phyloP scores from a whole-genome alignment of 202 grass and related monocot genomes.

The Saccharum hybrid region DNA sequence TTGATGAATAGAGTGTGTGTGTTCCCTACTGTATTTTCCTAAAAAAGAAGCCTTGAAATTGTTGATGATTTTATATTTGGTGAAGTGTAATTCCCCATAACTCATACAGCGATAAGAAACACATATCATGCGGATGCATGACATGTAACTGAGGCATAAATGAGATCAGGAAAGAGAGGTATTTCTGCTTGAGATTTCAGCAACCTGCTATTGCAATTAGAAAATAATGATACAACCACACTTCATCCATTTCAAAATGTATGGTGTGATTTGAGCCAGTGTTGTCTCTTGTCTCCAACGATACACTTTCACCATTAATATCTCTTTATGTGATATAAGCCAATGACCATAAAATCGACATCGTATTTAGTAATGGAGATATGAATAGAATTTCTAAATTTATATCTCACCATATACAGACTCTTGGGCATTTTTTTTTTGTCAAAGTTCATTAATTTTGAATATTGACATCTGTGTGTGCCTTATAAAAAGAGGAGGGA shows the following conservation, averaged over 20 bases:
- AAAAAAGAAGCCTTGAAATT: not conserved
- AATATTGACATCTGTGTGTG: not conserved
- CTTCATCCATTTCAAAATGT: not conserved
- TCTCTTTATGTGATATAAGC: not conserved
- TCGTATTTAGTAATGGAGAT: not conserved
- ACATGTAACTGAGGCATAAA: not conserved
- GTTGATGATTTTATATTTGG: not conserved
- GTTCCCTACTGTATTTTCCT: constrained; percentile 3
- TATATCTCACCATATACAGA: not conserved
- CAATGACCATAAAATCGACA: not conserved
- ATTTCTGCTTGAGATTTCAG: constrained; percentile 33
- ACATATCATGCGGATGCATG: not conserved
- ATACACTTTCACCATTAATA: not conserved
- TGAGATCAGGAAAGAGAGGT: constrained; percentile 11
- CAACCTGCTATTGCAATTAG: constrained; percentile 8
- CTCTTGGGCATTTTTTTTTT: not conserved
- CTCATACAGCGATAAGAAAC: not conserved
- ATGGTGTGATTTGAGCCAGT: not conserved
- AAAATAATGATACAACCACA: constrained; percentile 30
- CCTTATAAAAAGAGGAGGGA: not conserved
- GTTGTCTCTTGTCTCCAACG: not conserved
- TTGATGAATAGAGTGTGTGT: not conserved
- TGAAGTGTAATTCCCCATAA: not conserved
- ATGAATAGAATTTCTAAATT: not conserved
- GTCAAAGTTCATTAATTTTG: not conserved